Conservation (phyloP, 805 yeast genomes). For the Wickerhamomyces queroliae region DNA sequence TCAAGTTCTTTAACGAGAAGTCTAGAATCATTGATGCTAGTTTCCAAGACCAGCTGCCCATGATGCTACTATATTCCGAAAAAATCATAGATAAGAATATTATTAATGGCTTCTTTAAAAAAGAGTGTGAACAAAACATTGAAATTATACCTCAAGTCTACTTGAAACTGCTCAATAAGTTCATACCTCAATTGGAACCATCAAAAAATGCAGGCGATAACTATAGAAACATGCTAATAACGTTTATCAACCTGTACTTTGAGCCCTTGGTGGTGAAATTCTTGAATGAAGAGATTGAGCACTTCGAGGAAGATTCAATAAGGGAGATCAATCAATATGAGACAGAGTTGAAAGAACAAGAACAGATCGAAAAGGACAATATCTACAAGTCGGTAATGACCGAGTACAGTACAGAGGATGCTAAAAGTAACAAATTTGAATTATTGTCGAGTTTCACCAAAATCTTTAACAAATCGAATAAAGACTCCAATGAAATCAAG, state of each 20-base stretch:
- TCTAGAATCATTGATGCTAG: constrained; percentile 30
- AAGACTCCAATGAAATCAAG: constrained; percentile 35
- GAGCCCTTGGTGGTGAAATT: constrained; percentile 29
- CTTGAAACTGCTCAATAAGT: constrained; percentile 17
- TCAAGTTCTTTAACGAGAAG: constrained; percentile 27
- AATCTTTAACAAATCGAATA: constrained; percentile 41
- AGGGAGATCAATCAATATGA: constrained; percentile 22
- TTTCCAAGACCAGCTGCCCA: constrained; percentile 34
- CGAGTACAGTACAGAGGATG: constrained; percentile 30
- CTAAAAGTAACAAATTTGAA: constrained; percentile 39
- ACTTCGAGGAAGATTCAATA: constrained; percentile 24
- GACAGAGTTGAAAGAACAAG: constrained; percentile 21
- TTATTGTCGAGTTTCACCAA: constrained; percentile 60
- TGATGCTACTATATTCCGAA: constrained; percentile 32
- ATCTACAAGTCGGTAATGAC: constrained; percentile 34
- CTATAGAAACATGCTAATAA: constrained; percentile 23
- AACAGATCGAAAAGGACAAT: constrained; percentile 35
- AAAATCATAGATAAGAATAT: constrained; percentile 31
- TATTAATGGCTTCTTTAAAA: constrained; percentile 19
- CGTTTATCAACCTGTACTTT: constrained; percentile 31
- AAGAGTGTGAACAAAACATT: constrained; percentile 20
- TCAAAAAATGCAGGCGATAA: constrained; percentile 31
- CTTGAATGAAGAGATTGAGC: constrained; percentile 24
- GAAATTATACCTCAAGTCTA: constrained; percentile 28
- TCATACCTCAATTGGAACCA: constrained; percentile 30